A percentile compares a stretch with the other conserved stretches of the same genome.
These are phyloP conservation scores for Pseudogymnoascus sp. DNA, from an alignment of 2,329 filamentous ascomycete genomes.

Conservation along the genomic window DNA sequence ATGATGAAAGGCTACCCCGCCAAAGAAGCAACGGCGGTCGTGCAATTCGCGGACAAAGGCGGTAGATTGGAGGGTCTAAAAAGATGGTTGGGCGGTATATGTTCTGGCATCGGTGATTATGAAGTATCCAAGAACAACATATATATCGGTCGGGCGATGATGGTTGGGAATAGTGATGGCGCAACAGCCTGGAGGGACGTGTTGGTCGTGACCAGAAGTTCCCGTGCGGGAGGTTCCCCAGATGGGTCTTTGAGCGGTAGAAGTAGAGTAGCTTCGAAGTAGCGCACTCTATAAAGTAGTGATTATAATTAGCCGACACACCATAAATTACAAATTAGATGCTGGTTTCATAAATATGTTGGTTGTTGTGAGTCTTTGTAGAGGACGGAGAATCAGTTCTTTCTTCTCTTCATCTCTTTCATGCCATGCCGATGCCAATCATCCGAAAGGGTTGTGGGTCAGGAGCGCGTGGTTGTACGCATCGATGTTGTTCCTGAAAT, in stretches of 20 bases:
- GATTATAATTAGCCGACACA: slow-evolving; percentile 5
- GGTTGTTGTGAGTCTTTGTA: slow-evolving; percentile 1
- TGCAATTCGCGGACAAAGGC: background rate
- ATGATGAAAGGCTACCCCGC: slow-evolving; percentile 44
- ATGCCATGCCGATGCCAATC: background rate
- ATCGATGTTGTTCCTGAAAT: slow-evolving; percentile 6
- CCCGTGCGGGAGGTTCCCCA: background rate
- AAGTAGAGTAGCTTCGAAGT: slow-evolving; percentile 4
- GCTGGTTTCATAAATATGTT: background rate
- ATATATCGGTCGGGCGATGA: background rate
- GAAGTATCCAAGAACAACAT: slow-evolving; percentile 4
- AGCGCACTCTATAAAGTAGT: background rate
- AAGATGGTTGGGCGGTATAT: background rate
- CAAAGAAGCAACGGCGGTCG: slow-evolving; percentile 12
- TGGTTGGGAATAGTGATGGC: background rate
- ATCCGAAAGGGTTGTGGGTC: background rate
- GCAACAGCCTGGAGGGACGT: slow-evolving; percentile 2
- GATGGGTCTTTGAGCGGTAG: background rate
- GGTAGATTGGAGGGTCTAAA: background rate
- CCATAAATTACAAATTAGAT: slow-evolving; percentile 1
- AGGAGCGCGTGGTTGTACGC: background rate
- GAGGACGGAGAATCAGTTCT: background rate
- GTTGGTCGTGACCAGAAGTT: slow-evolving; percentile 8
- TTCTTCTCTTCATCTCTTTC: background rate
- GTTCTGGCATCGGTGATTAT: slow-evolving; percentile 5